Evolutionary conservation across 1,284 basidiomycete species (phyloP).

Genomic region (Leccinum fuscescens): DNA sequence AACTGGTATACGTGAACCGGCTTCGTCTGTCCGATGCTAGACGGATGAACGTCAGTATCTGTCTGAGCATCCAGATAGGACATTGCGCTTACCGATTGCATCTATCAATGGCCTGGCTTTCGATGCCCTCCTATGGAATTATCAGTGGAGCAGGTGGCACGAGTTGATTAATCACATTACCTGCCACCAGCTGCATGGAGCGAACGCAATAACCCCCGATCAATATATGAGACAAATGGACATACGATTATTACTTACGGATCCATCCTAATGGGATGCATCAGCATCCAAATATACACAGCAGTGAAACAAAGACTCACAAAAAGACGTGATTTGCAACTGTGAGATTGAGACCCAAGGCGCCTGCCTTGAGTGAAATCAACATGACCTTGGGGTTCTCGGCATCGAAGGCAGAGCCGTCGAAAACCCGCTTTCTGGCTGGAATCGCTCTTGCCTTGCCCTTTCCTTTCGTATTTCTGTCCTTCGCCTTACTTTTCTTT

Average conservation of each 20-base stretch:
- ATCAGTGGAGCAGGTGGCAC: constrained; percentile 13
- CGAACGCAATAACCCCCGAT: constrained; percentile 4
- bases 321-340: constrained; percentile 89
- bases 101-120: constrained; percentile 86
- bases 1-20: constrained; percentile 84
- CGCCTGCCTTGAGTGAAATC: constrained; percentile 82
- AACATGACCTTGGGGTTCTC: constrained; percentile 78
- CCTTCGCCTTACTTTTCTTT: constrained; percentile 35
- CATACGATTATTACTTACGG: constrained; percentile 55
- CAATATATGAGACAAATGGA: constrained; percentile 10
- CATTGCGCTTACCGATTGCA: constrained; percentile 50
- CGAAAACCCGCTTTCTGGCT: constrained; percentile 11
- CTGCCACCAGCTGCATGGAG: constrained; percentile 65
- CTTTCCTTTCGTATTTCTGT: constrained; percentile 39
- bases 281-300: constrained; percentile 5
- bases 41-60: constrained; percentile 15
- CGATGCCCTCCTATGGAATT: constrained; percentile 69
- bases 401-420: constrained; percentile 24
- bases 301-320: constrained; percentile 43
- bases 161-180: constrained; percentile 28
- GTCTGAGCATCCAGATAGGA: neutral
- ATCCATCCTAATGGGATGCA: constrained; percentile 61
- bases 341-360: constrained; percentile 84
- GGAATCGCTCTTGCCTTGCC: constrained; percentile 32
- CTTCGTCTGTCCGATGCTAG: constrained; percentile 78